phyloP scores from a whole-genome alignment of 2,329 filamentous ascomycete species.

The Trichoderma guizhouense region DNA sequence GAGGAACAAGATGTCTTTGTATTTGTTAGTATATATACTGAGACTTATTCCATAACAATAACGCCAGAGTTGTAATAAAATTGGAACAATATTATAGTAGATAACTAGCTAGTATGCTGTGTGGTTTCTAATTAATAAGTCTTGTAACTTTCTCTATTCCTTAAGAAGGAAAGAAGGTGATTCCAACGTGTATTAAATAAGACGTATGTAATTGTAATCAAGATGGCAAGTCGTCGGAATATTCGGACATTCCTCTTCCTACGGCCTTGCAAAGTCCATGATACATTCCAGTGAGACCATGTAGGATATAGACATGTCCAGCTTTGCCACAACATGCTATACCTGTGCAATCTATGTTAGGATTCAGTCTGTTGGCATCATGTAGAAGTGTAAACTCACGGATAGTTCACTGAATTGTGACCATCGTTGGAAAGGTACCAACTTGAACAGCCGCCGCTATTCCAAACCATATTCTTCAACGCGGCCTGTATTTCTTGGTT shows the following conservation, averaged over 20 bases:
- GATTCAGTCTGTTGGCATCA: background rate
- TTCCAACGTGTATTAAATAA: background rate
- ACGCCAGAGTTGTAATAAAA: too few species aligned
- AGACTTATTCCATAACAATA: too few species aligned
- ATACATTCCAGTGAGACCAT: background rate
- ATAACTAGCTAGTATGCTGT: background rate
- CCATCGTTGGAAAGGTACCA: background rate
- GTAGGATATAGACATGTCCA: background rate
- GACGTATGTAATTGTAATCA: background rate
- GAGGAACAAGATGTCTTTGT: too few species aligned
- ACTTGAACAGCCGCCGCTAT: background rate
- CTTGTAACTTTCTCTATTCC: background rate
- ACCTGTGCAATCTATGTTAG: background rate
- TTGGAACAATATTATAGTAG: too few species aligned
- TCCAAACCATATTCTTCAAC: background rate
- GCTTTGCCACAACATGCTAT: background rate
- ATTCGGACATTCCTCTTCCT: background rate
- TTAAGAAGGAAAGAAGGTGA: background rate
- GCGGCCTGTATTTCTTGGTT: background rate
- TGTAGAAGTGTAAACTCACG: background rate
- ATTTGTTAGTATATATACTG: too few species aligned
- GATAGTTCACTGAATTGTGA: background rate
- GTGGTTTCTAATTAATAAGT: background rate
- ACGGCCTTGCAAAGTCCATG: background rate
- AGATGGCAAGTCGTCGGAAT: background rate